Base-by-base conservation (phyloP, 805 yeast species). In the Candida ipomoeae region DNA sequence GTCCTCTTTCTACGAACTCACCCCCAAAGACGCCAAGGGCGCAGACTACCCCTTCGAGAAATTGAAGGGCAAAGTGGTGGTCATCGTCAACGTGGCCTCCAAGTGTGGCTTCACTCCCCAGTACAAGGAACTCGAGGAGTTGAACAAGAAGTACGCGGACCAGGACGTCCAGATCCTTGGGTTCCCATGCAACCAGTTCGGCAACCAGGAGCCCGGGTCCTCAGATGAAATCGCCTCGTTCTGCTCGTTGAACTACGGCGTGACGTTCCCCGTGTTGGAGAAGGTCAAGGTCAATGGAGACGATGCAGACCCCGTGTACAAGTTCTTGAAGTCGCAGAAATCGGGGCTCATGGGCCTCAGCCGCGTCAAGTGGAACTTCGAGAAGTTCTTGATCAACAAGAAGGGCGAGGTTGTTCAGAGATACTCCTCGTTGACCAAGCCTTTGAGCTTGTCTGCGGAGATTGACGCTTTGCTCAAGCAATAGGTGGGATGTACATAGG, bases 271-370 rank as follows among this genome's bases (percentile, higher is more conserved):
- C 31, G 79, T 92, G 32, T 72, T 92, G 80, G 77, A 80, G 66
- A 92, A 91, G 77, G 68, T 90, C 52, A 90, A 91, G 39, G 98
- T 94, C 59, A 94, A 92, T 67, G 99, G 99, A 46, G 69, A 76
- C 54, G 70, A 82, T 40, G 83, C 89, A 17, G 91, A 87, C 64
- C 89, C 92, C 17, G 90, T 92, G 34, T 92, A 83, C 72, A 73
- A 79, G 62, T 91, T 67, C 74, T 78, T 92, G 66, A 92, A 94
- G 75, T 60, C 70, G 39, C 65, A 79, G 57, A 79, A 79, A 59
- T 62, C 79, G 15, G 85, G 84, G 2, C 48, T 70, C 11, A 62
- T 74, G 58, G 77, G 77, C 0, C 62, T 73, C 55, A 69, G 53
- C 57, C 62, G 77, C 54, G 64, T 73, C 56, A 71, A 72, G 63